A percentile compares a stretch with the other conserved stretches of the same genome.
Conservation (phyloP, 345 rosid species). For the Linum usitatissimum region DNA sequence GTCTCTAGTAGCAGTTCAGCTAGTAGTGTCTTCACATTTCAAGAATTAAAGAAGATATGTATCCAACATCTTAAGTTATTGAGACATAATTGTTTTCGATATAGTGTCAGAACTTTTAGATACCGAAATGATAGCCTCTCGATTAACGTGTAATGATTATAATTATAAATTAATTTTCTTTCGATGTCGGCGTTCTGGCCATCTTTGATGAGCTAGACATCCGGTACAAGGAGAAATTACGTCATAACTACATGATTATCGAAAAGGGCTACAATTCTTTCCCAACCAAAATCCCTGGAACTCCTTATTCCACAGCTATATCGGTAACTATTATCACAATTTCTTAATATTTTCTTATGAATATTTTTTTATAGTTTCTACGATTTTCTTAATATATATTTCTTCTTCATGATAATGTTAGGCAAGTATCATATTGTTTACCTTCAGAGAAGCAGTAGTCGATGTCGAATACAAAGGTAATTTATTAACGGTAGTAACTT, state of each 20-base stretch:
- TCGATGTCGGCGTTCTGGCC: slow-evolving; percentile 62
- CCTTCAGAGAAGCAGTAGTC: slow-evolving; percentile 77
- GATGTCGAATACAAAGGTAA: slow-evolving; percentile 49
- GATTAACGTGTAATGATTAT: too few species aligned
- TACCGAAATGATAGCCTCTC: too few species aligned
- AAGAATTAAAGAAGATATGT: slow-evolving; percentile 68
- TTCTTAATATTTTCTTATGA: neutral
- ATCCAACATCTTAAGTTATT: too few species aligned
- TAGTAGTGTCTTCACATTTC: slow-evolving; percentile 38
- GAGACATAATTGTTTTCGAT: too few species aligned
- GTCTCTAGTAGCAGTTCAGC: neutral
- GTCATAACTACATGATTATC: slow-evolving; percentile 46
- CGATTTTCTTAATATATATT: too few species aligned
- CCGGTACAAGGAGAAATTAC: slow-evolving; percentile 37
- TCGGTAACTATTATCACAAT: slow-evolving; percentile 25
- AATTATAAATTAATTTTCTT: slow-evolving; percentile 34
- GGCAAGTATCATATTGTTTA: slow-evolving; percentile 94
- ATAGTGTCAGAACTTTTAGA: too few species aligned
- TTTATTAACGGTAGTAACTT: too few species aligned
- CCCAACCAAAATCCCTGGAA: slow-evolving; percentile 60
- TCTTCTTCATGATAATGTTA: slow-evolving; percentile 11
- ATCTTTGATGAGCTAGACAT: slow-evolving; percentile 56
- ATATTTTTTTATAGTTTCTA: neutral
- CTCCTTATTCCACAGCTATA: slow-evolving; percentile 54
- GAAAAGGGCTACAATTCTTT: slow-evolving; percentile 86